These are phyloP conservation scores for Yarrowia yakushimensis DNA, from an alignment of 805 yeast species.

Conservation along the genomic window DNA sequence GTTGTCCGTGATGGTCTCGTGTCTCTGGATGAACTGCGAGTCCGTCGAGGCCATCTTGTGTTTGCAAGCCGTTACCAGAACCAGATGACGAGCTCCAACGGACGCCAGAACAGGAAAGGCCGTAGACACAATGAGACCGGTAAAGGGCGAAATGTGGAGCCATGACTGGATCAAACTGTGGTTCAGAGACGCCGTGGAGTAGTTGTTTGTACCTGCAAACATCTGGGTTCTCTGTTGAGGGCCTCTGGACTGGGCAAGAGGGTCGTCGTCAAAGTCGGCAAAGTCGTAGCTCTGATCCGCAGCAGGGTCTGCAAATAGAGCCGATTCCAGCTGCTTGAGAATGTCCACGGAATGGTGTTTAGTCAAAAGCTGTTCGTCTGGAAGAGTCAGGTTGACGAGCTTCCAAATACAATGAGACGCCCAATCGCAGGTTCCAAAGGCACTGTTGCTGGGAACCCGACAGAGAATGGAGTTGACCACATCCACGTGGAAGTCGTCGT, in stretches of 20 bases:
- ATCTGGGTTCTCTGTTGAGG: constrained; percentile 1
- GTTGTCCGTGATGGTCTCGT: constrained; percentile 21
- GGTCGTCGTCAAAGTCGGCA: background rate
- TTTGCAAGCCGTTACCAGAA: constrained; percentile 15
- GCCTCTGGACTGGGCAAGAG: background rate
- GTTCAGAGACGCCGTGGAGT: constrained; percentile 24
- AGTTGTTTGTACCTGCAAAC: constrained; percentile 25
- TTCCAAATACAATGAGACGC: constrained; percentile 21
- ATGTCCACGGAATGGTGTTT: constrained; percentile 22
- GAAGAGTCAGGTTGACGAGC: constrained; percentile 21
- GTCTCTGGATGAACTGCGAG: constrained; percentile 19
- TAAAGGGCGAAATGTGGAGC: constrained; percentile 22
- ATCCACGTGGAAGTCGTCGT: constrained; percentile 21
- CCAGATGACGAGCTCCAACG: constrained; percentile 15
- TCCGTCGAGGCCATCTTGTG: constrained; percentile 4
- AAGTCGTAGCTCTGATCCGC: background rate
- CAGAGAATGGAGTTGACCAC: constrained; percentile 21
- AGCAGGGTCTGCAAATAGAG: background rate
- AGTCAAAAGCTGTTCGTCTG: constrained; percentile 20
- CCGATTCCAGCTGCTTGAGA: constrained; percentile 17
- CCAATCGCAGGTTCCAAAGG: constrained; percentile 21
- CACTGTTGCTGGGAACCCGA: constrained; percentile 11
- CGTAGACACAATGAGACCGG: constrained; percentile 22
- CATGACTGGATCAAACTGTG: constrained; percentile 21
- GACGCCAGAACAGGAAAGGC: constrained; percentile 20